These are phyloP conservation scores for Symbiodinium pilosum DNA, from an alignment of 73 alveolate species.

Conservation along the genomic window DNA sequence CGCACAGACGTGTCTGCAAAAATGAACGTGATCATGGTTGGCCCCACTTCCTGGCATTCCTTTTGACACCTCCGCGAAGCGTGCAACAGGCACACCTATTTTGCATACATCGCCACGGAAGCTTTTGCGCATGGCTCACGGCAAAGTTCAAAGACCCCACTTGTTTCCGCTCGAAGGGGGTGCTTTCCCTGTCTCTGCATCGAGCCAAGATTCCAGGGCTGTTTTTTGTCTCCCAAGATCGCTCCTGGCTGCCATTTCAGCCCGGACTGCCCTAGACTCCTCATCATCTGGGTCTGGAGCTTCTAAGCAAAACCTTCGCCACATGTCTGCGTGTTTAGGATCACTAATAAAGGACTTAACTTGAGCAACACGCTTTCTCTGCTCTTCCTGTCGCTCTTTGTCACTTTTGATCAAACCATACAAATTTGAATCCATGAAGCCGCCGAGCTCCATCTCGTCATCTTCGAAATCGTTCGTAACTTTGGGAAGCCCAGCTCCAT, in stretches of 20 bases:
- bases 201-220: slow-evolving; percentile 69
- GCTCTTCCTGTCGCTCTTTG: slow-evolving; percentile 66
- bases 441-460: slow-evolving; percentile 69
- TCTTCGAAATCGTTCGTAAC: not conserved
- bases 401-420: slow-evolving; percentile 64
- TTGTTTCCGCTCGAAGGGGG: slow-evolving; percentile 66
- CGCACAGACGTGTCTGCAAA: too few species aligned
- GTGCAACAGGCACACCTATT: not conserved
- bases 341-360: slow-evolving; percentile 13
- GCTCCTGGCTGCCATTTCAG: slow-evolving; percentile 65
- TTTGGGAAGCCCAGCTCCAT: not conserved
- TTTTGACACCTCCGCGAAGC: too few species aligned
- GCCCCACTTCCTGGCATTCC: too few species aligned
- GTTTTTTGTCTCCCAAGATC: slow-evolving; percentile 66
- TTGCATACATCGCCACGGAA: not conserved
- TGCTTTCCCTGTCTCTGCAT: slow-evolving; percentile 90
- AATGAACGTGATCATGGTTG: too few species aligned
- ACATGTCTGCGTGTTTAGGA: slow-evolving; percentile 1
- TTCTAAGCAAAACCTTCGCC: slow-evolving; percentile 27
- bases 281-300: slow-evolving; percentile 81
- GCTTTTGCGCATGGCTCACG: too few species aligned
- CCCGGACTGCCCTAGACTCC: slow-evolving; percentile 83
- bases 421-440: slow-evolving; percentile 75
- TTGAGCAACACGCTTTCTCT: slow-evolving; percentile 10
- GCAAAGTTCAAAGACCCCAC: slow-evolving; percentile 13